A percentile compares a stretch with the other conserved stretches of the same genome.
These are phyloP conservation scores for Pseudogymnoascus destructans DNA, from an alignment of 2,329 filamentous ascomycete genomes.

Conservation along the genomic window DNA sequence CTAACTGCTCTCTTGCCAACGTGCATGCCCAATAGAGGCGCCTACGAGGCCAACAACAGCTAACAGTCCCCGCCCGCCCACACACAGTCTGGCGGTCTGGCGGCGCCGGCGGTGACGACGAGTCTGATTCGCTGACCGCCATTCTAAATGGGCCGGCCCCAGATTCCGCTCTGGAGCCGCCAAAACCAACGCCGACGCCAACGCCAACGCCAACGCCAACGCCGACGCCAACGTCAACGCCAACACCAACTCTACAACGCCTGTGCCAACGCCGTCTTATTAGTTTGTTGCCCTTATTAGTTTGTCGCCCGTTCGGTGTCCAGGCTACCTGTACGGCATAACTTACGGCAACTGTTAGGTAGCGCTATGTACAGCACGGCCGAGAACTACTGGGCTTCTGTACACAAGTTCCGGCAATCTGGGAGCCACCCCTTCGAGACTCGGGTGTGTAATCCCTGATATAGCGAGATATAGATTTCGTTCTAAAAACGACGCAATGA, in stretches of 20 bases:
- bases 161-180: neutral
- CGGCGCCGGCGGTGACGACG: neutral
- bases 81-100: neutral
- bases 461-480: neutral
- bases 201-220: neutral
- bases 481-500: neutral
- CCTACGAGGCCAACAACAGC: neutral
- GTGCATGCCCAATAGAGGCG: neutral
- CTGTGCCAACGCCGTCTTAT: neutral
- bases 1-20: neutral
- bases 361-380: neutral
- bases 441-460: neutral
- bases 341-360: neutral
- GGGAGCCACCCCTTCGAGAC: neutral
- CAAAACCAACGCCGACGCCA: neutral
- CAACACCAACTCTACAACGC: neutral
- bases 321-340: neutral
- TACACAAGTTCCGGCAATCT: neutral
- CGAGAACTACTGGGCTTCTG: neutral
- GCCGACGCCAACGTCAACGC: neutral
- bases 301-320: neutral
- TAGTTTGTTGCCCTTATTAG: neutral
- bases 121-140: neutral
- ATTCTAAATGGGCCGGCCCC: conserved; percentile 1
- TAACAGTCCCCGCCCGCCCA: neutral